A percentile compares a stretch with the other conserved stretches of the same genome.
Conservation (phyloP, 2,329 filamentous ascomycete genomes). For the Bipolaris cookei region DNA sequence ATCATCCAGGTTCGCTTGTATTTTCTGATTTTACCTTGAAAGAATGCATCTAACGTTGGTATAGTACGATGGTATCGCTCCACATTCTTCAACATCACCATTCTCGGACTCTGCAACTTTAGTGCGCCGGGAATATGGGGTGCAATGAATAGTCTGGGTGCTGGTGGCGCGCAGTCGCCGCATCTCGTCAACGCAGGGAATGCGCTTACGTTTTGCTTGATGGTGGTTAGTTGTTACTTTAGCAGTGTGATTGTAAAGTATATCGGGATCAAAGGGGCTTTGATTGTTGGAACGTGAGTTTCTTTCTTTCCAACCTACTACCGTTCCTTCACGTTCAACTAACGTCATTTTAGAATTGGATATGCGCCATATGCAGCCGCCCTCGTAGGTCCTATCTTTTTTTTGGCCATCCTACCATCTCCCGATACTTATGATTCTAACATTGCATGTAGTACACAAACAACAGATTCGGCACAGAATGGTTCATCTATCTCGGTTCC, state of each 20-base stretch:
- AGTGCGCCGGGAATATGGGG: constrained; percentile 74
- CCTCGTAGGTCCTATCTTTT: not conserved
- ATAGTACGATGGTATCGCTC: constrained; percentile 72
- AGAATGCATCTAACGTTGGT: not conserved
- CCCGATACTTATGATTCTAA: not conserved
- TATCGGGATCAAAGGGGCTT: constrained; percentile 72
- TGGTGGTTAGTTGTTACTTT: constrained; percentile 74
- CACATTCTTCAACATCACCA: constrained; percentile 74
- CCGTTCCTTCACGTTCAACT: not conserved
- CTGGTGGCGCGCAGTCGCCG: constrained; percentile 69
- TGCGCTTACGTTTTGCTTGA: constrained; percentile 72
- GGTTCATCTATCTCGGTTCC: constrained; percentile 72
- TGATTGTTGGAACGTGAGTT: constrained; percentile 71
- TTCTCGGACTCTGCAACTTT: constrained; percentile 74
- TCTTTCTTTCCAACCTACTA: not conserved
- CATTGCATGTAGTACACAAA: constrained; percentile 63
- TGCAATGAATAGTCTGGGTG: constrained; percentile 74
- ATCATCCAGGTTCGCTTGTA: constrained; percentile 39
- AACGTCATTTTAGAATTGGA: constrained; percentile 56
- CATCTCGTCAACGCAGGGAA: constrained; percentile 74
- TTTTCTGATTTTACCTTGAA: too few relatives aligned
- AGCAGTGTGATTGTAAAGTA: constrained; percentile 68
- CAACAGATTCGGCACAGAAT: constrained; percentile 71
- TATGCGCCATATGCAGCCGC: constrained; percentile 75
- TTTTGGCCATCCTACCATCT: too few relatives aligned